These are phyloP conservation scores for Capsaspora owczarzaki DNA, from an alignment of 78 protist species.

Conservation along the genomic window DNA sequence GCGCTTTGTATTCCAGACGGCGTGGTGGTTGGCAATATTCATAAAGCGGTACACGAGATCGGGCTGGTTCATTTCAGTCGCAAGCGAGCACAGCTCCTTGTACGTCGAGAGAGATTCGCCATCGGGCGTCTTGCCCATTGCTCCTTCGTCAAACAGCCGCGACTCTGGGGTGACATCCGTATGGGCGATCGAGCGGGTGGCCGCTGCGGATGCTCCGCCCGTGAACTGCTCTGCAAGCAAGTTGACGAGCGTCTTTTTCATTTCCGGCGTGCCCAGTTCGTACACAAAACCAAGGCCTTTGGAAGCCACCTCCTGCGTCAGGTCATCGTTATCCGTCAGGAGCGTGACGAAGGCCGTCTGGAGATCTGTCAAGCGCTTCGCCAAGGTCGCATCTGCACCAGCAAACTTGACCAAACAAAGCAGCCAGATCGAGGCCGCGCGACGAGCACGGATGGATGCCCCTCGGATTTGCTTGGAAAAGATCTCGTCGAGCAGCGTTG, in stretches of 20 bases:
- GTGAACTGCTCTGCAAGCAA: background rate
- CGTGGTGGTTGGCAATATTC: conserved; percentile 50
- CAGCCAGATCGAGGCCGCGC: conserved; percentile 16
- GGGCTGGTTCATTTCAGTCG: conserved; percentile 63
- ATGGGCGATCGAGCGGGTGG: too few relatives aligned
- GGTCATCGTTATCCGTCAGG: conserved; percentile 43
- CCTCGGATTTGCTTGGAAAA: background rate
- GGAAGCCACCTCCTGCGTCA: conserved; percentile 59
- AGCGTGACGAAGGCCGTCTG: conserved; percentile 49
- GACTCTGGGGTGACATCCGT: background rate
- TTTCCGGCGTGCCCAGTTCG: conserved; percentile 23
- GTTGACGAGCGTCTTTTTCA: background rate
- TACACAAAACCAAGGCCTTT: conserved; percentile 50
- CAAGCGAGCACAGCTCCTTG: conserved; percentile 34
- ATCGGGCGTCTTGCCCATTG: conserved; percentile 27
- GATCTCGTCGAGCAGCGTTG: background rate
- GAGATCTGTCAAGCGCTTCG: conserved; percentile 6
- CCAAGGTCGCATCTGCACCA: background rate
- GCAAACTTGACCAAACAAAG: background rate
- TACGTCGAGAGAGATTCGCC: conserved; percentile 31
- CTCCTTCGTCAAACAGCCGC: background rate
- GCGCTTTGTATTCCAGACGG: conserved; percentile 58
- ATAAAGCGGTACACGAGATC: conserved; percentile 61
- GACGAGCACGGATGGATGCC: conserved; percentile 1
- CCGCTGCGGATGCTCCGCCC: background rate